Evolutionary conservation across 2,329 filamentous ascomycete genomes (phyloP).

Genomic region (Neonectria magnoliae): DNA sequence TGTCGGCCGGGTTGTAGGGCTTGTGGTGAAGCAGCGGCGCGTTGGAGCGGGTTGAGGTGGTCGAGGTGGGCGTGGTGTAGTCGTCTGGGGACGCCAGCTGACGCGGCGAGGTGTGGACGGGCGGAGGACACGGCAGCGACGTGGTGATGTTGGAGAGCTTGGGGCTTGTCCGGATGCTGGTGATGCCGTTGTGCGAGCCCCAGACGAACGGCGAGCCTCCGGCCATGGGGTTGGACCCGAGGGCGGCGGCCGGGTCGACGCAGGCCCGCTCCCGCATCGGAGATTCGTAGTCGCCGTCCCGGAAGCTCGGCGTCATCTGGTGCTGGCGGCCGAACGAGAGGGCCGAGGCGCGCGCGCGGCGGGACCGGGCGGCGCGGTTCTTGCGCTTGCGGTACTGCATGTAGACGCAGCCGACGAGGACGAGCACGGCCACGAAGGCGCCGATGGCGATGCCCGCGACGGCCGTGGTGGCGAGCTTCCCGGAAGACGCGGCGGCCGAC

Average conservation of each 20-base stretch:
- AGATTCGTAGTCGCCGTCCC: slow-evolving; percentile 10
- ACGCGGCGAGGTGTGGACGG: slow-evolving; percentile 27
- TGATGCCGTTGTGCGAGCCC: slow-evolving; percentile 19
- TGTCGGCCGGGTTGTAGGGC: slow-evolving; percentile 44
- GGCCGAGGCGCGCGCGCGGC: slow-evolving; percentile 48
- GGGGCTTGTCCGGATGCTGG: slow-evolving; percentile 7
- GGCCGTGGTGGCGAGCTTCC: slow-evolving; percentile 48
- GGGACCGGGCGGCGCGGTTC: slow-evolving; percentile 42
- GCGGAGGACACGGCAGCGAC: slow-evolving; percentile 32
- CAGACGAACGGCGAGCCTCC: slow-evolving; percentile 7
- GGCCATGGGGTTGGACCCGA: slow-evolving; percentile 24
- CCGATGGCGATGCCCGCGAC: slow-evolving; percentile 58
- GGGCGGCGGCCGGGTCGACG: slow-evolving; percentile 25
- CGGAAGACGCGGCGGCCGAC: slow-evolving; percentile 13
- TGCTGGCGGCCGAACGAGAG: slow-evolving; percentile 64
- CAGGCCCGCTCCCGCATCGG: slow-evolving; percentile 35
- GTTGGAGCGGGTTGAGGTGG: slow-evolving; percentile 47
- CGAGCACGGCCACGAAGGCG: slow-evolving; percentile 49
- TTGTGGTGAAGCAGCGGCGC: slow-evolving; percentile 48
- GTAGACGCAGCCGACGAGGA: slow-evolving; percentile 52
- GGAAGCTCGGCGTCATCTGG: slow-evolving; percentile 41
- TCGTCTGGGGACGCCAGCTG: slow-evolving; percentile 30
- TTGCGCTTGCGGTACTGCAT: slow-evolving; percentile 58
- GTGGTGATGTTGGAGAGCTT: slow-evolving; percentile 35
- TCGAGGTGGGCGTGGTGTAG: slow-evolving; percentile 45